phyloP scores from a whole-genome alignment of 2,329 filamentous ascomycete genomes.

The Talaromyces marneffei region DNA sequence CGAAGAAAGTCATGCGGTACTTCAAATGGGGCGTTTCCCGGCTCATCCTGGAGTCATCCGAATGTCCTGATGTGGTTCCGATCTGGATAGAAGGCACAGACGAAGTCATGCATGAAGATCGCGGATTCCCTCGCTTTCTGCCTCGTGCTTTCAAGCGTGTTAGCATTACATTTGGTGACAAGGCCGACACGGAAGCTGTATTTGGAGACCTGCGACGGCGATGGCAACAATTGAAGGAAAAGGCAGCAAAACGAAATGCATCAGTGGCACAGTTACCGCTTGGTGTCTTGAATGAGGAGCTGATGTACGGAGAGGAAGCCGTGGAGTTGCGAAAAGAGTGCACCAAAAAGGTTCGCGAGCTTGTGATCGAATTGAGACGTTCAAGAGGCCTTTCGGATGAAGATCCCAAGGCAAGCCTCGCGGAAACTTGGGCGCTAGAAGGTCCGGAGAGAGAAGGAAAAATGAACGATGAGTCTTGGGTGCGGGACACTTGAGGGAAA shows the following conservation, averaged over 20 bases:
- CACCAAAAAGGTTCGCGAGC: conserved; percentile 67
- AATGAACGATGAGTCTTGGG: conserved; percentile 57
- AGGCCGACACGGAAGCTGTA: conserved; percentile 63
- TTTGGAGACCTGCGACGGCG: conserved; percentile 71
- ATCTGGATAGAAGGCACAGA: conserved; percentile 94
- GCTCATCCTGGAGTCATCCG: conserved; percentile 82
- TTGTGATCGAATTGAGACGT: conserved; percentile 72
- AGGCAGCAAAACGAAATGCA: conserved; percentile 44
- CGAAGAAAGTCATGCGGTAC: conserved; percentile 75
- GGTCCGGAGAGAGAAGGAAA: conserved; percentile 50
- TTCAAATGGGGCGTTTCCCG: conserved; percentile 97
- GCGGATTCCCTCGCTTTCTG: conserved; percentile 71
- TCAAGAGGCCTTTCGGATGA: conserved; percentile 70
- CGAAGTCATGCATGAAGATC: conserved; percentile 77
- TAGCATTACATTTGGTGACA: conserved; percentile 71
- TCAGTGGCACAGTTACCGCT: conserved; percentile 29
- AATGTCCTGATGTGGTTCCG: conserved; percentile 80
- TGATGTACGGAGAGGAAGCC: conserved; percentile 69
- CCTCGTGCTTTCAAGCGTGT: conserved; percentile 68
- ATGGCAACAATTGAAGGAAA: conserved; percentile 64
- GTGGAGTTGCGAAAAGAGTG: conserved; percentile 72
- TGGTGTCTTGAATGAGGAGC: conserved; percentile 58
- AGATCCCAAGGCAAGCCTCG: conserved; percentile 68
- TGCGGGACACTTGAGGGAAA: conserved; percentile 48
- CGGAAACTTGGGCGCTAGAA: conserved; percentile 70